Conservation (phyloP, 202 grass and related monocot species). For the Schoenoplectus tabernaemontani region DNA sequence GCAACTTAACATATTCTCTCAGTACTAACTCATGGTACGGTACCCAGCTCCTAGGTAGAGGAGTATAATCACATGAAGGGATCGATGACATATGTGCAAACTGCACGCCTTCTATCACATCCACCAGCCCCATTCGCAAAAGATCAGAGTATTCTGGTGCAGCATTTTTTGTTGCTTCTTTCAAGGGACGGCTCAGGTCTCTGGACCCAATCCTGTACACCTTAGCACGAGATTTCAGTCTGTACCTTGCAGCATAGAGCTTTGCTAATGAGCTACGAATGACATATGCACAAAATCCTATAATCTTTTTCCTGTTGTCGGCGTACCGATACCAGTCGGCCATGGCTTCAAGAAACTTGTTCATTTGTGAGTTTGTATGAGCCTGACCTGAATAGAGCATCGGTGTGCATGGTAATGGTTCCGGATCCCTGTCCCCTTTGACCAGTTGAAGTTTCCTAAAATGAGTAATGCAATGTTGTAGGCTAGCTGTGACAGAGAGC, state of each 20-base stretch:
- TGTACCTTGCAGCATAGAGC: slow-evolving; percentile 81
- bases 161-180: slow-evolving; percentile 64
- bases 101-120: slow-evolving; percentile 80
- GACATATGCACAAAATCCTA: slow-evolving; percentile 79
- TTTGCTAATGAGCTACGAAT: slow-evolving; percentile 79
- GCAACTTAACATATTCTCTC: slow-evolving; percentile 75
- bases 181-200: slow-evolving; percentile 74
- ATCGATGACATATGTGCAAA: slow-evolving; percentile 74
- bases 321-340: slow-evolving; percentile 85
- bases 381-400: slow-evolving; percentile 91
- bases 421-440: slow-evolving; percentile 81
- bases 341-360: slow-evolving; percentile 95
- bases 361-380: slow-evolving; percentile 96
- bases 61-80: slow-evolving; percentile 82
- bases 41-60: slow-evolving; percentile 74
- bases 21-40: slow-evolving; percentile 68
- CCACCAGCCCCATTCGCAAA: slow-evolving; percentile 78
- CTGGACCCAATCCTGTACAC: slow-evolving; percentile 78
- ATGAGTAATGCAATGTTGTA: slow-evolving; percentile 65
- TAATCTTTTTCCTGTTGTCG: slow-evolving; percentile 89
- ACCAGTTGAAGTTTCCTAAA: slow-evolving; percentile 88
- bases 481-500: slow-evolving; percentile 71
- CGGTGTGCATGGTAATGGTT: slow-evolving; percentile 53
- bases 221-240: slow-evolving; percentile 88
- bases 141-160: slow-evolving; percentile 88